phyloP scores from a whole-genome alignment of 352 stramenopile species.

The Globisporangium barbulae region DNA sequence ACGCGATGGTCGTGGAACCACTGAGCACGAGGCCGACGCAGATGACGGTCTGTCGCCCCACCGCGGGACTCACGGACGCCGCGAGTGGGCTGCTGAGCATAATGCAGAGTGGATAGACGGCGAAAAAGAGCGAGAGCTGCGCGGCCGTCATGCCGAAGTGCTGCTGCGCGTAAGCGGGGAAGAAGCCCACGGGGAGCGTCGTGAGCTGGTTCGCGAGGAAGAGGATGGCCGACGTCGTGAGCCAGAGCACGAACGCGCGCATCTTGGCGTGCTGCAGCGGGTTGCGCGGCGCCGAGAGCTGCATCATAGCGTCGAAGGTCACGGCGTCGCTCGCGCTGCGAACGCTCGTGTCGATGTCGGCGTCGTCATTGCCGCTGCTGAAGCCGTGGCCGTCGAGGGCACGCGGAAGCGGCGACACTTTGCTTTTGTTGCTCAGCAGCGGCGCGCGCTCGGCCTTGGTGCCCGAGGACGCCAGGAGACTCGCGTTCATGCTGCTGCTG shows the following conservation, averaged over 20 bases:
- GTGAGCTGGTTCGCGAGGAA: slow-evolving; percentile 77
- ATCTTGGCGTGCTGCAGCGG: slow-evolving; percentile 41
- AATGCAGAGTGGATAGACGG: slow-evolving; percentile 69
- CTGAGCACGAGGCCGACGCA: slow-evolving; percentile 66
- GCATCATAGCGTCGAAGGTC: slow-evolving; percentile 57
- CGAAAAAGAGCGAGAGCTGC: slow-evolving; percentile 69
- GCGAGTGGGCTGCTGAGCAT: slow-evolving; percentile 68
- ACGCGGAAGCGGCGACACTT: slow-evolving; percentile 12
- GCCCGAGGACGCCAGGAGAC: not conserved
- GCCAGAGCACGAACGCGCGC: slow-evolving; percentile 45
- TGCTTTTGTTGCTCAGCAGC: slow-evolving; percentile 18
- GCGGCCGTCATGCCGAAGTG: slow-evolving; percentile 39
- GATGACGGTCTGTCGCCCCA: slow-evolving; percentile 64
- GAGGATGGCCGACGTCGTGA: slow-evolving; percentile 44
- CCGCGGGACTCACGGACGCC: slow-evolving; percentile 31
- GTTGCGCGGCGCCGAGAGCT: slow-evolving; percentile 52
- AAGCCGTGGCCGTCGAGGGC: slow-evolving; percentile 5
- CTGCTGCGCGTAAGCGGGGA: slow-evolving; percentile 50
- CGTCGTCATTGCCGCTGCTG: slow-evolving; percentile 15
- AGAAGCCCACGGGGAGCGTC: slow-evolving; percentile 73
- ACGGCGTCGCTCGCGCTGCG: slow-evolving; percentile 34
- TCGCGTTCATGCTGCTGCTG: not conserved
- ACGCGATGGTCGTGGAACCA: slow-evolving; percentile 56
- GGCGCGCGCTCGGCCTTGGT: slow-evolving; percentile 14
- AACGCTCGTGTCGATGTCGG: slow-evolving; percentile 32